These are phyloP conservation scores for Penicillium maclennaniae DNA, from an alignment of 495 filamentous ascomycete species.

Conservation along the genomic window DNA sequence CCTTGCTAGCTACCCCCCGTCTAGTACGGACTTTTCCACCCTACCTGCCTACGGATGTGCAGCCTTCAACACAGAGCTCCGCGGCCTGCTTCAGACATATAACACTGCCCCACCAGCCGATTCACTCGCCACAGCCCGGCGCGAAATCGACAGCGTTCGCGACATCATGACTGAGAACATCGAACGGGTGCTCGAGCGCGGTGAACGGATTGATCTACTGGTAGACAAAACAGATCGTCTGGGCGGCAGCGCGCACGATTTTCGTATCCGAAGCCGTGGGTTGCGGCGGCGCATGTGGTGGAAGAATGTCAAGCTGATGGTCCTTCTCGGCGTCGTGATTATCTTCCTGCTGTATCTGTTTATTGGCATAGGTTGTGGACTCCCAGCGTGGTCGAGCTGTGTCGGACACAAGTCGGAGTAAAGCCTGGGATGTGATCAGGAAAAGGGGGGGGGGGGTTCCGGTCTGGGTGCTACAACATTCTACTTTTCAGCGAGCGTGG, in stretches of 20 bases:
- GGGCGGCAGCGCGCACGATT: constrained; percentile 82
- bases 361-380: constrained; percentile 69
- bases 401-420: constrained; percentile 28
- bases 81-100: constrained; percentile 75
- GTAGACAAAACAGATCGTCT: constrained; percentile 96
- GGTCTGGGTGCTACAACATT: neutral
- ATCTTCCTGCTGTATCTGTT: constrained; percentile 80
- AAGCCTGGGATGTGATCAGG: neutral
- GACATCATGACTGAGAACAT: constrained; percentile 99
- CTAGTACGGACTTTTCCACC: constrained; percentile 66
- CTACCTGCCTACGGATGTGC: constrained; percentile 88
- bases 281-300: constrained; percentile 97
- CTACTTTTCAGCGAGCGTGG: constrained; percentile 12
- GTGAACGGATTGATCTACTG: constrained; percentile 90
- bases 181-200: constrained; percentile 88
- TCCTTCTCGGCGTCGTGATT: constrained; percentile 73
- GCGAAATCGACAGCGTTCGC: constrained; percentile 87
- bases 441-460: too few relatives aligned
- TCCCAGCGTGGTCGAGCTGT: constrained; percentile 58
- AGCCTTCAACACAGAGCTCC: constrained; percentile 76
- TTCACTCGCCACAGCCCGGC: constrained; percentile 75
- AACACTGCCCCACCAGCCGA: constrained; percentile 79
- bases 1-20: constrained; percentile 64
- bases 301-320: constrained; percentile 97
- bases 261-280: constrained; percentile 76